Evolutionary conservation across 2,329 filamentous ascomycete genomes (phyloP).

Genomic region (Venturia pyrina): DNA sequence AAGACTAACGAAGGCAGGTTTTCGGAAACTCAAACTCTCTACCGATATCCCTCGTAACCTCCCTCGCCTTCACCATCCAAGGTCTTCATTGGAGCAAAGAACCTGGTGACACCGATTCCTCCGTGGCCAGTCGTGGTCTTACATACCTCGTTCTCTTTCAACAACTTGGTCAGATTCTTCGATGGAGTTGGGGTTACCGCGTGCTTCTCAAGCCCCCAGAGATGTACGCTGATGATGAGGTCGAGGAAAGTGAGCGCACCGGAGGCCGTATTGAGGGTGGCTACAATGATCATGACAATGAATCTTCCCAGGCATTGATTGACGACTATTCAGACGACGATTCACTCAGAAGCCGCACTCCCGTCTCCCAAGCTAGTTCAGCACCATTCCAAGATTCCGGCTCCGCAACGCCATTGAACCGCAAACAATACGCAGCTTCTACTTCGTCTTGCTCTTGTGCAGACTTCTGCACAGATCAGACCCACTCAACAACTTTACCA

Average conservation of each 20-base stretch:
- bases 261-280: conserved; percentile 32
- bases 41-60: conserved; percentile 90
- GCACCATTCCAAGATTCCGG: conserved; percentile 39
- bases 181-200: conserved; percentile 98
- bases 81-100: conserved; percentile 91
- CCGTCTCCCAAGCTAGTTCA: conserved; percentile 16
- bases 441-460: conserved; percentile 22
- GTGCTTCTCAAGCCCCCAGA: conserved; percentile 81
- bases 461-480: conserved; percentile 24
- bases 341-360: conserved; percentile 3
- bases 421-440: conserved; percentile 19
- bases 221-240: conserved; percentile 55
- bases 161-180: conserved; percentile 85
- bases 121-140: conserved; percentile 88
- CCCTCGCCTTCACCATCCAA: conserved; percentile 80
- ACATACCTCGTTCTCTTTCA: conserved; percentile 95
- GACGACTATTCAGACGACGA: conserved; percentile 27
- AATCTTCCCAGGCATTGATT: conserved; percentile 26
- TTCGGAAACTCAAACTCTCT: conserved; percentile 98
- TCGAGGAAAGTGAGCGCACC: conserved; percentile 33
- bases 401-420: conserved; percentile 32
- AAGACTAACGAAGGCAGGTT: conserved; percentile 39
- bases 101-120: conserved; percentile 85
- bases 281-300: conserved; percentile 45
- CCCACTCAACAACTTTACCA: conserved; percentile 28